phyloP scores from a whole-genome alignment of 257 asterid genomes.

The Datura wrightii region DNA sequence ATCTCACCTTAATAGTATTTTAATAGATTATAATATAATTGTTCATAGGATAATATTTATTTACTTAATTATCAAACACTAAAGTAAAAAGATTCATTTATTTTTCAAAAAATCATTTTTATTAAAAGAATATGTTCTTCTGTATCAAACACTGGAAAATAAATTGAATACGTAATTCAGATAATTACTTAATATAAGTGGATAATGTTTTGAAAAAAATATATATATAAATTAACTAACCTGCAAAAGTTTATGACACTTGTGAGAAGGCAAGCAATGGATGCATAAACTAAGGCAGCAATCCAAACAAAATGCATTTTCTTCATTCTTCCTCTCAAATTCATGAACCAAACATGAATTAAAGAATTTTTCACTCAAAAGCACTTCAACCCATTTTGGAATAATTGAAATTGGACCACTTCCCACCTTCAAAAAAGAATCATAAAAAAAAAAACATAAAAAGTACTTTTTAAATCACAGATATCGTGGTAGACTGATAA shows the following conservation, averaged over 20 bases:
- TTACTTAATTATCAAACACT: too few species aligned
- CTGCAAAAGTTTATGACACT: neutral
- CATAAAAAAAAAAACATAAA: neutral
- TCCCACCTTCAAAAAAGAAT: slow-evolving; percentile 2
- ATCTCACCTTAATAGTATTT: too few species aligned
- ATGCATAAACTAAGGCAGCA: neutral
- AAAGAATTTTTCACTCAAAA: neutral
- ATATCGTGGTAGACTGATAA: too few species aligned
- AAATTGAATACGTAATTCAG: too few species aligned
- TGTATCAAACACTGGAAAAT: too few species aligned
- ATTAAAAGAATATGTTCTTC: too few species aligned
- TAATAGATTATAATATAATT: too few species aligned
- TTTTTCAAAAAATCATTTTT: too few species aligned
- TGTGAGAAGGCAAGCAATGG: slow-evolving; percentile 14
- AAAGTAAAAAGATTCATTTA: too few species aligned
- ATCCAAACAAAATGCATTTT: slow-evolving; percentile 5
- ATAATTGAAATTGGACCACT: neutral
- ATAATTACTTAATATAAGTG: too few species aligned
- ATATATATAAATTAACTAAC: neutral
- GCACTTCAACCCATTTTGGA: slow-evolving; percentile 14
- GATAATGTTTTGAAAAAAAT: neutral
- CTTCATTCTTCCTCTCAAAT: neutral
- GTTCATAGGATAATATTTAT: too few species aligned
- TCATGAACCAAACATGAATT: slow-evolving; percentile 18
- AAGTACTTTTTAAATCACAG: too few species aligned